A percentile compares a stretch with the other conserved stretches of the same genome.
These are phyloP conservation scores for Trametes maxima DNA, from an alignment of 768 basidiomycete species.

Conservation along the genomic window DNA sequence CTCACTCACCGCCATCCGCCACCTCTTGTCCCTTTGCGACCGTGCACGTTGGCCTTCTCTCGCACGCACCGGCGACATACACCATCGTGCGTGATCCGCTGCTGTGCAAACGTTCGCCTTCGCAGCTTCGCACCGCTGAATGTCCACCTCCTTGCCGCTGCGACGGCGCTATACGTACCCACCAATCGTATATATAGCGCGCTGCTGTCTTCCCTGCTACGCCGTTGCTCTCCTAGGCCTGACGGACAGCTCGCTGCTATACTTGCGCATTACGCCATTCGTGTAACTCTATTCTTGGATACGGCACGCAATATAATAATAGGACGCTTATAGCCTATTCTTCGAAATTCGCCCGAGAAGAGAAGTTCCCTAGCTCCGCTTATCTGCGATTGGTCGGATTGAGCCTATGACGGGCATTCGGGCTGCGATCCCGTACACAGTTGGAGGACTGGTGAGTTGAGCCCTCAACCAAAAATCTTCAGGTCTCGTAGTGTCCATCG, in stretches of 20 bases:
- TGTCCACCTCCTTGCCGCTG: neutral
- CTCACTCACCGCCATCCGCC: slow-evolving; percentile 1
- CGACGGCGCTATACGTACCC: neutral
- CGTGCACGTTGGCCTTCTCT: slow-evolving; percentile 5
- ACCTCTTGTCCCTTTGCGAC: neutral
- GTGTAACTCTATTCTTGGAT: neutral
- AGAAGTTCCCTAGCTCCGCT: neutral
- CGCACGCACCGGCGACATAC: neutral
- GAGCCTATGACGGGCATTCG: neutral
- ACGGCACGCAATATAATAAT: slow-evolving; percentile 1
- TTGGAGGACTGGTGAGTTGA: too few relatives aligned
- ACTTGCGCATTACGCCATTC: slow-evolving; percentile 1
- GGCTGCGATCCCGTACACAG: too few relatives aligned
- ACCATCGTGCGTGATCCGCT: slow-evolving; percentile 12
- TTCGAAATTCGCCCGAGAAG: neutral
- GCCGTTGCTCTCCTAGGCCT: neutral
- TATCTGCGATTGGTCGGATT: neutral
- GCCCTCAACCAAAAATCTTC: too few relatives aligned
- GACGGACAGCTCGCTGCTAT: neutral
- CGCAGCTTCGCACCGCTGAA: neutral
- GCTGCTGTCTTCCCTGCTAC: neutral
- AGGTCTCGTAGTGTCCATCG: too few relatives aligned
- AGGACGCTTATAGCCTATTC: neutral
- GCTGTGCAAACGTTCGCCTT: slow-evolving; percentile 10
- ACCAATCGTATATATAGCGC: neutral